phyloP scores from a whole-genome alignment of 176 grass and related monocot genomes.

The Microstegium vimineum region DNA sequence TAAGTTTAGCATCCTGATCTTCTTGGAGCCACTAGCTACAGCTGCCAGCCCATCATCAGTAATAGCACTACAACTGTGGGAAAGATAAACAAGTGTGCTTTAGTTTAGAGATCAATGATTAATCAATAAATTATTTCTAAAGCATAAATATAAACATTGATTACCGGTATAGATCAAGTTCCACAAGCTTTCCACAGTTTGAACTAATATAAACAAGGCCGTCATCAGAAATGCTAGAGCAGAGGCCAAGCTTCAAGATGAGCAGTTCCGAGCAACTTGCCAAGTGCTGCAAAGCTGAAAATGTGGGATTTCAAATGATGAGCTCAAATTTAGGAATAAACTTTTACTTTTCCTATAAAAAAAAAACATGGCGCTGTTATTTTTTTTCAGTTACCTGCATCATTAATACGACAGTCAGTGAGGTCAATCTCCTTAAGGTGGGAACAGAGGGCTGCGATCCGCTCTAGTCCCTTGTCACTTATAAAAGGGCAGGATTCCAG shows the following conservation, averaged over 20 bases:
- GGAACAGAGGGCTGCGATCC: conserved; percentile 34
- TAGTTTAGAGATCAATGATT: neutral
- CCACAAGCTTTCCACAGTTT: conserved; percentile 52
- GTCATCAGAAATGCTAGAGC: conserved; percentile 47
- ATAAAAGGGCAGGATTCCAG: conserved; percentile 70
- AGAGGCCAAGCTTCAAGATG: conserved; percentile 71
- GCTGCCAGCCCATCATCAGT: conserved; percentile 64
- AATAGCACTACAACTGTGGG: conserved; percentile 44
- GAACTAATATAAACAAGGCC: conserved; percentile 54
- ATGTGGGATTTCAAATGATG: neutral
- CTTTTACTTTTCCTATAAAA: neutral
- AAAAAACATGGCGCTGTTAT: neutral
- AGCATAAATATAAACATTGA: neutral
- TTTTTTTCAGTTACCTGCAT: conserved; percentile 36
- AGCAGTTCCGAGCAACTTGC: conserved; percentile 55
- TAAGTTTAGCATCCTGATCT: conserved; percentile 51
- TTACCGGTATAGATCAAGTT: conserved; percentile 82
- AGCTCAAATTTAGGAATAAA: neutral
- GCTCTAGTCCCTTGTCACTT: conserved; percentile 63
- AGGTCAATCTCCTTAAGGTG: conserved; percentile 75
- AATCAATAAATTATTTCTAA: neutral
- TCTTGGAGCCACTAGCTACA: conserved; percentile 54
- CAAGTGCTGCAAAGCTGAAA: conserved; percentile 62
- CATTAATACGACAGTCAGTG: conserved; percentile 58
- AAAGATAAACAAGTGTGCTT: neutral